Evolutionary conservation across 192 early-diverging fungal species (phyloP).

Genomic region (Jimgerdemannia lactiflua): DNA sequence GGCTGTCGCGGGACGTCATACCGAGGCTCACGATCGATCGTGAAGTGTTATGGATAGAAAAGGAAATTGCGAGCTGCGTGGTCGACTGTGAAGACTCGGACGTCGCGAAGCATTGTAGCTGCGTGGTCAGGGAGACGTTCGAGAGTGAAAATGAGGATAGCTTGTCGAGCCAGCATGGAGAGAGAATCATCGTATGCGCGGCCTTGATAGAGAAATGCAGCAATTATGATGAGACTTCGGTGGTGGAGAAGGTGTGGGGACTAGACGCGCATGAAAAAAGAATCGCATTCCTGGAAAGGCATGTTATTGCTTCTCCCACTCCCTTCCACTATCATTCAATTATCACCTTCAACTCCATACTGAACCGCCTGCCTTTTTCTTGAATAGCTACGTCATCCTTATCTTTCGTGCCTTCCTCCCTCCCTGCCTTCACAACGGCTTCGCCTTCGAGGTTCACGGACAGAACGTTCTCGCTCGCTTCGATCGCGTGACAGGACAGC

Average conservation of each 20-base stretch:
- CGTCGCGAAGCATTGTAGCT: slow-evolving; percentile 60
- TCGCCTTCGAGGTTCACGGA: slow-evolving; percentile 65
- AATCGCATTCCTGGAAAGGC: slow-evolving; percentile 39
- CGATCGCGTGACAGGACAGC: slow-evolving; percentile 39
- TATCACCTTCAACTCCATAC: not conserved
- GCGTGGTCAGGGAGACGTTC: slow-evolving; percentile 44
- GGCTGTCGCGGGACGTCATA: slow-evolving; percentile 45
- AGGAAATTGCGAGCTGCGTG: slow-evolving; percentile 51
- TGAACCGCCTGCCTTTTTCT: not conserved
- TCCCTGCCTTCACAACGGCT: slow-evolving; percentile 53
- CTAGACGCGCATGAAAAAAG: slow-evolving; percentile 42
- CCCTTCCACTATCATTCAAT: not conserved
- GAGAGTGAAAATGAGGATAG: slow-evolving; percentile 39
- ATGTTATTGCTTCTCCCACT: not conserved
- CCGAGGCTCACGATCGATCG: slow-evolving; percentile 34
- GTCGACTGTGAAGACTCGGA: slow-evolving; percentile 49
- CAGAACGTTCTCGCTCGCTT: slow-evolving; percentile 62
- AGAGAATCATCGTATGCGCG: slow-evolving; percentile 52
- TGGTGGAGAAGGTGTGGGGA: slow-evolving; percentile 41
- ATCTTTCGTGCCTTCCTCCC: slow-evolving; percentile 59
- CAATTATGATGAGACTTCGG: slow-evolving; percentile 27
- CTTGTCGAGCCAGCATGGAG: slow-evolving; percentile 17
- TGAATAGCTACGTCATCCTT: slow-evolving; percentile 33
- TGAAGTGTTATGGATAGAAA: slow-evolving; percentile 41
- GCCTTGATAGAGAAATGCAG: slow-evolving; percentile 48